Evolutionary conservation across 257 asterid species (phyloP).

Genomic region (Nicotiana tomentosiformis): DNA sequence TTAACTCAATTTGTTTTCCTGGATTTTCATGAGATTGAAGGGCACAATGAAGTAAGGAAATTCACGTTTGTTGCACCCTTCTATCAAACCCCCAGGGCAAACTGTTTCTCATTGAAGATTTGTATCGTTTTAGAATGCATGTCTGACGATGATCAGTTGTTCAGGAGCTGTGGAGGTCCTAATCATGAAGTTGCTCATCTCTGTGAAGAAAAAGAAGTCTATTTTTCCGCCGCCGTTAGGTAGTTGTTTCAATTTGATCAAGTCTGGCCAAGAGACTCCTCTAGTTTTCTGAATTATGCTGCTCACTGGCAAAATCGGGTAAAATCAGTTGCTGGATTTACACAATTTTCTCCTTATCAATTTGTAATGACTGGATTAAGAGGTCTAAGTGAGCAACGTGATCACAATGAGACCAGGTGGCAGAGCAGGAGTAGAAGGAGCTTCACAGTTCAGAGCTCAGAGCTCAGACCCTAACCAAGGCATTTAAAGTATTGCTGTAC

Average conservation of each 20-base stretch:
- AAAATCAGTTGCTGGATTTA: not conserved
- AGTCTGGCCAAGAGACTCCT: not conserved
- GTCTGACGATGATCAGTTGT: conserved; percentile 20
- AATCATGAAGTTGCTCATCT: conserved; percentile 45
- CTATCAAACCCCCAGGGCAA: conserved; percentile 42
- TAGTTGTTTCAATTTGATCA: not conserved
- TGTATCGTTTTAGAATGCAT: conserved; percentile 59
- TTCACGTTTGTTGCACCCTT: conserved; percentile 52
- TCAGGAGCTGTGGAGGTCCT: conserved; percentile 31
- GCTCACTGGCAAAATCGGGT: not conserved
- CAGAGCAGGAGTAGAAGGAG: not conserved
- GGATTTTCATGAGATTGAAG: conserved; percentile 44
- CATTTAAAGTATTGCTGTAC: not conserved
- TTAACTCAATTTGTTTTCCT: conserved; percentile 56
- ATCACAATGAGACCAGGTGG: not conserved
- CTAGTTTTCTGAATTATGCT: not conserved
- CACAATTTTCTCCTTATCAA: not conserved
- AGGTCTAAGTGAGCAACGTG: not conserved
- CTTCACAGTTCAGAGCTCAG: not conserved
- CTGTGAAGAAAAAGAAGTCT: conserved; percentile 46
- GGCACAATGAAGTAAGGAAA: conserved; percentile 34
- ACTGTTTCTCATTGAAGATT: conserved; percentile 46
- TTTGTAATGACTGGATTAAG: not conserved
- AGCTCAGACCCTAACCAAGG: not conserved
- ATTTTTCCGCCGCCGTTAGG: conserved; percentile 28